Base-by-base conservation (phyloP, 169 alveolate species). In the Plasmodium gonderi region DNA sequence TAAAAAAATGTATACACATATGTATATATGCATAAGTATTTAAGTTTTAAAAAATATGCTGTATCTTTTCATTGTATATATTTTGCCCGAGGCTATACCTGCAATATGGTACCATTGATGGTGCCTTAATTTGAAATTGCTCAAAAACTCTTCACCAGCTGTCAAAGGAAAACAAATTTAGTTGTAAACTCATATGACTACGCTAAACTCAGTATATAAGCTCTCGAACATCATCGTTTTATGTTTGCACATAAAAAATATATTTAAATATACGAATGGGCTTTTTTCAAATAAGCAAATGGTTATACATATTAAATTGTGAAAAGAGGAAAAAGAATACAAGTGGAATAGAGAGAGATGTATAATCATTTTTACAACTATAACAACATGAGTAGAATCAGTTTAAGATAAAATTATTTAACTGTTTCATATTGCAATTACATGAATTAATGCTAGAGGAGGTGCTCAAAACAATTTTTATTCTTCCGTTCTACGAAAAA, bases 91-190 rank as follows among this genome's bases (percentile, higher is more conserved):
- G 42, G 6, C 51, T 93, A 36, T 81, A 95, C 97, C 91, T 33
- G 97, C 96, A 29, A 97, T 67, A 92, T 97, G 98, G 79, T 97
- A 97, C 98, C 98, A 97, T 91, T 95, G 97, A 72, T 96, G 98
- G 9, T 45, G 90, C 67, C 91, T 95, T 75, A 92, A 91, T 95
- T 96, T 64, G 92, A 97, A 90, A 94, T 96, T 89, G 93, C 94
- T 94, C 92, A 95, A 79, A 93, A 92, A 95, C 51, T 95, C 97
- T 40, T 91, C 92, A 2, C 95, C 95, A 69, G 96, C 96, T 92
- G 80, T 36, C 60, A 6, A 29, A 26, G 29, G 23, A 45, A 11
- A 42, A 51, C 17, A 42, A 79, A 90, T 91, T 42, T 67, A 11
- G 14, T 93, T 85, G 40, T 93, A 23, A 12, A 7, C 11, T 74